Conservation (phyloP, 108 stramenopile species). For the Skeletonema menzelii region DNA sequence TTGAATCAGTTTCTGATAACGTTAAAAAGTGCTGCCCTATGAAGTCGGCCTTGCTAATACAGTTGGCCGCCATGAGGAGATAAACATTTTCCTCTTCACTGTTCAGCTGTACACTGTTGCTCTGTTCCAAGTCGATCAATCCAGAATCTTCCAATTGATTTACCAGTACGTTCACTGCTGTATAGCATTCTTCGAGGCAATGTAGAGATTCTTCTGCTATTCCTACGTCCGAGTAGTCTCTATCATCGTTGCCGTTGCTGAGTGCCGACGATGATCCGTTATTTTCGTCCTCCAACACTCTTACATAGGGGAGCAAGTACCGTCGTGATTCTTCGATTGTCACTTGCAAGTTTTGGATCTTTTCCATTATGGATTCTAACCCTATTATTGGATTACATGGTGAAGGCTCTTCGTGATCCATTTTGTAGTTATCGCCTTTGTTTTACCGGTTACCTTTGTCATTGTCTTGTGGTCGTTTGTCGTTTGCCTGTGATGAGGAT, state of each 20-base stretch:
- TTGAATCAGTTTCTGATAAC: constrained; percentile 28
- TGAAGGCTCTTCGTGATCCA: neutral
- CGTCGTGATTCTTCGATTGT: constrained; percentile 37
- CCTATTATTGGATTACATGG: constrained; percentile 6
- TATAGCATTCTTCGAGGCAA: constrained; percentile 22
- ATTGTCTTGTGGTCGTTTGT: no score
- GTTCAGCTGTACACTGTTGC: neutral
- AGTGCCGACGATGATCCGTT: neutral
- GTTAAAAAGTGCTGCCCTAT: constrained; percentile 22
- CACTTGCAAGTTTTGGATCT: constrained; percentile 41
- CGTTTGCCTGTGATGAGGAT: no score
- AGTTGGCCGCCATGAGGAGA: constrained; percentile 45
- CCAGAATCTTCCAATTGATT: constrained; percentile 27
- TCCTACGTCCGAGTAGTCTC: constrained; percentile 1
- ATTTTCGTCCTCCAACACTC: constrained; percentile 19
- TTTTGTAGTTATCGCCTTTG: neutral
- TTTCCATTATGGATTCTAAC: constrained; percentile 24
- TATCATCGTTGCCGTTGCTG: neutral
- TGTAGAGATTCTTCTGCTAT: constrained; percentile 21
- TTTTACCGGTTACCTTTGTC: no score
- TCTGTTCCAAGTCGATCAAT: constrained; percentile 7
- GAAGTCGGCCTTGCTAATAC: constrained; percentile 36
- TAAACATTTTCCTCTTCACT: constrained; percentile 28
- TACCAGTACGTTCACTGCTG: constrained; percentile 15
- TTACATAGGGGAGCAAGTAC: constrained; percentile 28